These are phyloP conservation scores for Gentiana dahurica DNA, from an alignment of 257 asterid genomes.

Conservation along the genomic window DNA sequence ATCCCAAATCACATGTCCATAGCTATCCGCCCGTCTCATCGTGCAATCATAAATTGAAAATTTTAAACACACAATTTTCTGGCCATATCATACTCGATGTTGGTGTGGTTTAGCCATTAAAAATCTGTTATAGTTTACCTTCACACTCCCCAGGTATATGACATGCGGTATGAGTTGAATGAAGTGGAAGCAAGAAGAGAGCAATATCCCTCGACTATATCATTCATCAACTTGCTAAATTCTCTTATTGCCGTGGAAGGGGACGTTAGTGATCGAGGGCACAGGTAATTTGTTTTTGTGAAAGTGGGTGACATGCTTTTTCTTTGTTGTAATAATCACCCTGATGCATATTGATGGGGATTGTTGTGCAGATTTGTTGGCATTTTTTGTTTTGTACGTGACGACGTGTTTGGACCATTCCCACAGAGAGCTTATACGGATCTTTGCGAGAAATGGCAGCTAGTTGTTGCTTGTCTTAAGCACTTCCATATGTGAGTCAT, in stretches of 20 bases:
- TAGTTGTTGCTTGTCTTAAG: constrained; percentile 74
- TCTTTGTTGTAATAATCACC: background rate
- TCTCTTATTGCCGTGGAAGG: constrained; percentile 79
- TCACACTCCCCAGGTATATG: constrained; percentile 66
- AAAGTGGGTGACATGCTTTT: background rate
- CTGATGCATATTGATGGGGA: background rate
- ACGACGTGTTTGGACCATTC: constrained; percentile 92
- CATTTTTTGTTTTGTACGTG: constrained; percentile 86
- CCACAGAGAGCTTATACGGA: constrained; percentile 94
- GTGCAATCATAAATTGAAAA: too few relatives aligned
- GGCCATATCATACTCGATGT: background rate
- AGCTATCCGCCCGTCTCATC: too few relatives aligned
- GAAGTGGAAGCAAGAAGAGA: constrained; percentile 98
- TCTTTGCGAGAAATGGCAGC: constrained; percentile 92
- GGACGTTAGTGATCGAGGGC: constrained; percentile 82
- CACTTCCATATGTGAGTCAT: constrained; percentile 74
- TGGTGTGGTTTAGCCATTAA: background rate
- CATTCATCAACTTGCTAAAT: constrained; percentile 73
- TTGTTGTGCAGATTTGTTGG: constrained; percentile 71
- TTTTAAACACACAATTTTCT: too few relatives aligned
- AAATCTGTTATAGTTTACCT: constrained; percentile 1
- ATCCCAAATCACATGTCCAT: too few relatives aligned
- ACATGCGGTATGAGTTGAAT: constrained; percentile 90
- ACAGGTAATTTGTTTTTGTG: constrained; percentile 40
- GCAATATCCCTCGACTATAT: constrained; percentile 92